These are phyloP conservation scores for Elsinoe batatas DNA, from an alignment of 2,329 filamentous ascomycete genomes.

Conservation along the genomic window DNA sequence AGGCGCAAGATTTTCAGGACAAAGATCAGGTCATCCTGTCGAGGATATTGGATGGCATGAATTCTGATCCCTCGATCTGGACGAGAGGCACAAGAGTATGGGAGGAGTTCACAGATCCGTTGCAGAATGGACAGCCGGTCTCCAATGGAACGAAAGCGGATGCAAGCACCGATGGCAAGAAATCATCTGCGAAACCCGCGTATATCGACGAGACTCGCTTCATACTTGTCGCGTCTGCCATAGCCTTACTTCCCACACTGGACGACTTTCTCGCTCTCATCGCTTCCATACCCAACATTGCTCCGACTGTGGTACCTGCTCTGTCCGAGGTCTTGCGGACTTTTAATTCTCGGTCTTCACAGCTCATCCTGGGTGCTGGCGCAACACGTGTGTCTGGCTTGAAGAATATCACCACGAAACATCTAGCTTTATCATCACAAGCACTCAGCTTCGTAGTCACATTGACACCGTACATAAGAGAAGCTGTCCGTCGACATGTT, in stretches of 20 bases:
- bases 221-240: constrained; percentile 73
- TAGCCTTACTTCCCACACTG: constrained; percentile 71
- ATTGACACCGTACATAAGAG: constrained; percentile 78
- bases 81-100: constrained; percentile 46
- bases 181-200: constrained; percentile 38
- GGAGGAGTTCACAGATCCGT: constrained; percentile 29
- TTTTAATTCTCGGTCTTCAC: constrained; percentile 94
- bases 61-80: constrained; percentile 60
- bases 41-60: constrained; percentile 59
- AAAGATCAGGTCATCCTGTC: constrained; percentile 50
- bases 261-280: constrained; percentile 75
- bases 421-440: constrained; percentile 84
- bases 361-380: constrained; percentile 89
- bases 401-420: constrained; percentile 93
- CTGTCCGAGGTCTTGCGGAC: constrained; percentile 80
- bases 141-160: constrained; percentile 24
- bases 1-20: constrained; percentile 63
- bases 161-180: constrained; percentile 19
- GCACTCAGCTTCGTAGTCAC: constrained; percentile 79
- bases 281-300: constrained; percentile 79
- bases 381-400: constrained; percentile 80
- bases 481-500: constrained; percentile 75
- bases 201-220: constrained; percentile 76
- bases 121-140: constrained; percentile 24
- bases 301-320: constrained; percentile 66